A percentile compares a stretch with the other conserved stretches of the same genome.
phyloP scores from a whole-genome alignment of 2,329 filamentous ascomycete species.

The Lojkania enalia region DNA sequence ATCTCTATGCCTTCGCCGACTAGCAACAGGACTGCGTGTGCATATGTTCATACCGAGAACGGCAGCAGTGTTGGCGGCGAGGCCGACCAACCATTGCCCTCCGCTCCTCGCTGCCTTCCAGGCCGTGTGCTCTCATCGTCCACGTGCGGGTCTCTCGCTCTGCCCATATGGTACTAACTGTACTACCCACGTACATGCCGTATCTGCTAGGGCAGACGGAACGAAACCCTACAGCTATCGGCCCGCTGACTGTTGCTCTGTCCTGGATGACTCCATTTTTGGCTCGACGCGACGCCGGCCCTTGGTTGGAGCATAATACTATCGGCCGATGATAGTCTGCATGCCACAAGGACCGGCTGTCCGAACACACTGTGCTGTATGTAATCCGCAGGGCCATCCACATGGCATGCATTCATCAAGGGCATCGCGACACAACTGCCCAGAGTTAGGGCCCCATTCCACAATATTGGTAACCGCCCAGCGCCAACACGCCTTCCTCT shows the following conservation, averaged over 20 bases:
- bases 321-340: conserved; percentile 27
- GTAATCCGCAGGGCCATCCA: conserved; percentile 15
- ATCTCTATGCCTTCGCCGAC: neutral
- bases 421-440: conserved; percentile 15
- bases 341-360: conserved; percentile 18
- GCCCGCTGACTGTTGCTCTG: no score
- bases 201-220: no score
- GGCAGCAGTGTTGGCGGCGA: conserved; percentile 25
- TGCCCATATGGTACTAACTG: no score
- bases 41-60: neutral
- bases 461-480: conserved; percentile 32
- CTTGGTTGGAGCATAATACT: conserved; percentile 12
- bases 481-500: conserved; percentile 23
- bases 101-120: no score
- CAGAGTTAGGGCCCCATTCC: conserved; percentile 23
- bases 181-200: no score
- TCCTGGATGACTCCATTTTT: conserved; percentile 23
- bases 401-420: conserved; percentile 16
- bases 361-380: no score
- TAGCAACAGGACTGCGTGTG: neutral
- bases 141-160: no score
- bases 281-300: conserved; percentile 2
- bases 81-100: conserved; percentile 28
- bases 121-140: no score
- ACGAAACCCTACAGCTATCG: no score